A percentile compares a stretch with the other conserved stretches of the same genome.
Evolutionary conservation across 352 stramenopile species (phyloP).

Genomic region (Pythium utonaiense): DNA sequence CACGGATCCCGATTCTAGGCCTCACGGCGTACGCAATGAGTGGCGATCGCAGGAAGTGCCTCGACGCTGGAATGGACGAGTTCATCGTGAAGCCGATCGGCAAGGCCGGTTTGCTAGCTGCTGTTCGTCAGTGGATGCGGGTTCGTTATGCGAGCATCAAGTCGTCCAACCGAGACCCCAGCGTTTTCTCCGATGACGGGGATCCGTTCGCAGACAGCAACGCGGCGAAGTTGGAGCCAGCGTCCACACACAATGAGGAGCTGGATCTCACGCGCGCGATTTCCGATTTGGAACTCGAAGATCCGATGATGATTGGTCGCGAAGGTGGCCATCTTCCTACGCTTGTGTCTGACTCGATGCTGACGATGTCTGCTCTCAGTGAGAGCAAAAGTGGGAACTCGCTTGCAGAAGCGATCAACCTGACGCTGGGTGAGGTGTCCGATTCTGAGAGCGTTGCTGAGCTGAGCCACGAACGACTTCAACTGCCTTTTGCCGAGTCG

Average conservation of each 20-base stretch:
- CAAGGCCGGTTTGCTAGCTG: conserved; percentile 54
- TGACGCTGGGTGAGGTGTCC: conserved; percentile 14
- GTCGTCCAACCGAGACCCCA: conserved; percentile 29
- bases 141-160: conserved; percentile 67
- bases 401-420: conserved; percentile 18
- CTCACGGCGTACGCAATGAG: conserved; percentile 87
- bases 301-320: conserved; percentile 80
- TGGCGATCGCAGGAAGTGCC: conserved; percentile 76
- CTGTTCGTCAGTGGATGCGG: conserved; percentile 79
- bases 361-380: conserved; percentile 20
- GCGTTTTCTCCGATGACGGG: conserved; percentile 33
- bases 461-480: conserved; percentile 13
- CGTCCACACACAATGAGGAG: conserved; percentile 70
- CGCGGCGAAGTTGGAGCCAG: conserved; percentile 57
- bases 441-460: conserved; percentile 23
- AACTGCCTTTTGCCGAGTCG: conserved; percentile 13
- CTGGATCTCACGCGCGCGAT: conserved; percentile 78
- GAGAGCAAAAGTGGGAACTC: conserved; percentile 25
- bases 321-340: conserved; percentile 24
- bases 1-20: conserved; percentile 75
- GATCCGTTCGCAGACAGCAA: conserved; percentile 19
- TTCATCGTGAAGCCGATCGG: conserved; percentile 86
- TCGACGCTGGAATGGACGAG: conserved; percentile 83
- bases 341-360: conserved; percentile 18
- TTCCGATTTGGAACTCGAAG: conserved; percentile 79